Base-by-base conservation (phyloP, 2,329 filamentous ascomycete genomes). In the Trematosphaeria pertusa region DNA sequence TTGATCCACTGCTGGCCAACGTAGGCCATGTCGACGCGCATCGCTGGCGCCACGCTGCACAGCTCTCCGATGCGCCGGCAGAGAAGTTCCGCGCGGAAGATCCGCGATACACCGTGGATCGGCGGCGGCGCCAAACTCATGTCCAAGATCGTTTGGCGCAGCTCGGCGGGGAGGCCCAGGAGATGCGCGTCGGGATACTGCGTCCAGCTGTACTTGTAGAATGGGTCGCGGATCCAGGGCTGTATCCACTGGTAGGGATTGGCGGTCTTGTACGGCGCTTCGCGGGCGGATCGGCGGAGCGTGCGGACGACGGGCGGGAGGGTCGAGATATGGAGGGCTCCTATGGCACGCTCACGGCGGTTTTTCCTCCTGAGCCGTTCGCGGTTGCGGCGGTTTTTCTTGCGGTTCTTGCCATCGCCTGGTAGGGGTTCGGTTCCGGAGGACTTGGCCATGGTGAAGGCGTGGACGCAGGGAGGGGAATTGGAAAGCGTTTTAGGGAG, bases 131-230 rank as follows among this genome's bases (percentile, higher is more conserved):
- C 11, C n/a, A 17, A 15, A 14, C 32, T 12, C 33, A 37, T 2
- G 12, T 26, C 2, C 19, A 59, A 11, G 12, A 59, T 56, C 6
- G 43, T 17, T 32, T 56, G 54, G 8, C 50, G 39, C 7, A 61
- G 17, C 19, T 61, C 58, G 2, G 17, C 38, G 6, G 58, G 54
- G 3, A 61, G 35, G n/a, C 52, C 48, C 4, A 54, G 43, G 3
- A 61, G 35, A 28, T 43, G 46, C 7, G 54, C 50, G 19, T 14
- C 9, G 1, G 47, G 45, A 37, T 48, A 42, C 1, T 5, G 19
- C 1, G 26, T 12, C 2, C 21, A 15, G 15, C 34, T 19, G 15
- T 19, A 14, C 8, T 28, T 12, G 8, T 20, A 42, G 6, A 28
- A 18, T 9, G 43, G 38, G 35, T 48, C 24, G 17, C 17, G 33